Evolutionary conservation across 2,329 filamentous ascomycete genomes (phyloP).

Genomic region (Raffaelea albimanens): DNA sequence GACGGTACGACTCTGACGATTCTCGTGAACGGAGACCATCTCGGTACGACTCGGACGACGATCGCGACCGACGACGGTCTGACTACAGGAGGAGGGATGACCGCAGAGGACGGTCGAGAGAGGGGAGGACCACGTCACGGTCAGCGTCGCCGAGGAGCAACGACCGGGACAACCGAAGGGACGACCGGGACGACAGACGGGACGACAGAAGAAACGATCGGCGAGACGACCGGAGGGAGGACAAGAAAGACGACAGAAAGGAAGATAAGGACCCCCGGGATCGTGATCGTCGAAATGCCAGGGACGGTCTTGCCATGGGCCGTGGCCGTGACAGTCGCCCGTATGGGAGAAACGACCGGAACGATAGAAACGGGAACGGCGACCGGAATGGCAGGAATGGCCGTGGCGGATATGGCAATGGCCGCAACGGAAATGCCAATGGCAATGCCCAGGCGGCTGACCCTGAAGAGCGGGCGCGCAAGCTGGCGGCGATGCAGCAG

Average conservation of each 20-base stretch:
- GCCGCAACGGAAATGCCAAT: slow-evolving; percentile 6
- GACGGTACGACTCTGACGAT: slow-evolving; percentile 27
- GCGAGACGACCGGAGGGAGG: slow-evolving; percentile 1
- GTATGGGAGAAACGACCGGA: neutral
- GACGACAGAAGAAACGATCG: neutral
- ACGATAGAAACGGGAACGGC: neutral
- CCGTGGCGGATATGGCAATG: slow-evolving; percentile 9
- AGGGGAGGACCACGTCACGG: no score
- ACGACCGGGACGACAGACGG: neutral
- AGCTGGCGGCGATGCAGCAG: slow-evolving; percentile 64
- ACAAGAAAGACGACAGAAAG: neutral
- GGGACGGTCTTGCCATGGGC: no score
- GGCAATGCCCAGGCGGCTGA: slow-evolving; percentile 5
- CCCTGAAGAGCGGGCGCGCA: slow-evolving; percentile 50
- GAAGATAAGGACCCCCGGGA: no score
- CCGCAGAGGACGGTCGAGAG: neutral
- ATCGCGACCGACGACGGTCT: slow-evolving; percentile 19
- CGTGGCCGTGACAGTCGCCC: no score
- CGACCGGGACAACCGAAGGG: neutral
- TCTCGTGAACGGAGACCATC: no score
- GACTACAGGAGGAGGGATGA: neutral
- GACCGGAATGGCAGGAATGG: neutral
- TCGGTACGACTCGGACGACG: no score
- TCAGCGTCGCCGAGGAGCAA: slow-evolving; percentile 12
- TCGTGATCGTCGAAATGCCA: no score